Evolutionary conservation across 2,329 filamentous ascomycete genomes (phyloP), one percentile per base, ranked within the genome.

Genomic region (Chrysoporthe puriensis): DNA sequence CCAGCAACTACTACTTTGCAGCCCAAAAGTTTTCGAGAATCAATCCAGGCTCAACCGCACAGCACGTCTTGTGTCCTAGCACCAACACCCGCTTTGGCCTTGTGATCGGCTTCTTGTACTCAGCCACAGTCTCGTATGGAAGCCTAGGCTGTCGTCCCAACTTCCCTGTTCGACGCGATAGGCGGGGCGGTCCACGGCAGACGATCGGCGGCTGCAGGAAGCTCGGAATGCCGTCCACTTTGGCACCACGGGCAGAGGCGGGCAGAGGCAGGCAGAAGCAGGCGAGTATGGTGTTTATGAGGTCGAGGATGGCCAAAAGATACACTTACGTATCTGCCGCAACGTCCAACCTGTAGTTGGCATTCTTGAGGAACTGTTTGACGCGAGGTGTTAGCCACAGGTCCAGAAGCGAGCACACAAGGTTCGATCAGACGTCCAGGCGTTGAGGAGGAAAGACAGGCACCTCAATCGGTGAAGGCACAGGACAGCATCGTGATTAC

Each of bases 251-350:
- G 14, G 13, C 52, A 57, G 14, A 32, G 34, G 3, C 11, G 34
- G 54, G 54, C 54, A 57, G 54, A 40, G 34, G 44, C 44, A 40
- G 54, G 57, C 34, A 43, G 36, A n/a, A 21, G 14, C 9, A 26
- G 18, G 36, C 36, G 36, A 43, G 48, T 56, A 18, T n/a, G 44
- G 21, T 40, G 50, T 48, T 26, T 64, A 32, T n/a, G 32, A 18
- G 40, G 11, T 46, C 42, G 70, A 68, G 40, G 40, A 34, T 46
- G 73, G 72, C 66, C 48, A 40, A 54, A 66, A 72, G 61, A 62
- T 32, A 16, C n/a, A 87, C 86, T 86, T 80, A 88, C 86, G 81
- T 77, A 78, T 88, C 84, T 61, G 86, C 77, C 50, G 86, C 86
- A 67, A 84, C 79, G 66, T 87, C 82, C 7, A 87, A 74, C 73